Conservation (phyloP, 2,329 filamentous ascomycete species). For the Cladosporium sp. region DNA sequence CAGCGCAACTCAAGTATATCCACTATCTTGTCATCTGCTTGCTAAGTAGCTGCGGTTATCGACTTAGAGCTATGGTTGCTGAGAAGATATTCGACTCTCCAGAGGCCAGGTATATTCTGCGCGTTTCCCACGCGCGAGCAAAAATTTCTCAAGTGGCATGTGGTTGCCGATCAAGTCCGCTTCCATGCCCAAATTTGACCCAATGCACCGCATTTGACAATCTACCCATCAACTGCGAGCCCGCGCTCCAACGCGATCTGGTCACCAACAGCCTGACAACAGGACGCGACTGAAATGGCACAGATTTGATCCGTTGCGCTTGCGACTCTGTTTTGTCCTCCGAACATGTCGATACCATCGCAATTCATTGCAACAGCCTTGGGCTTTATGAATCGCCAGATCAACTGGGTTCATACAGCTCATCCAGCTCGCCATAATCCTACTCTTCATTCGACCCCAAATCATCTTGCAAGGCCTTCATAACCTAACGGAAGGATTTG, state of each 20-base stretch:
- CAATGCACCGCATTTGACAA: constrained; percentile 16
- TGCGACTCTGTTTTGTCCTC: background rate
- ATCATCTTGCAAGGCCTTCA: background rate
- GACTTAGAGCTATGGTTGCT: constrained; percentile 28
- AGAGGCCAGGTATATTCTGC: constrained; percentile 13
- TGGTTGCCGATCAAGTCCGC: constrained; percentile 11
- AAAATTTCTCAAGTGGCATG: constrained; percentile 9
- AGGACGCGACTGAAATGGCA: background rate
- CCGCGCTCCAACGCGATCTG: background rate
- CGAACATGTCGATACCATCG: background rate
- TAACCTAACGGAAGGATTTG: background rate
- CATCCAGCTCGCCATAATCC: background rate
- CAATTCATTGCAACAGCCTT: background rate
- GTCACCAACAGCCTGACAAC: background rate
- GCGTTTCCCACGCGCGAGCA: constrained; percentile 18
- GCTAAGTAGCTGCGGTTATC: constrained; percentile 26
- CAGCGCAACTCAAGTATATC: constrained; percentile 18
- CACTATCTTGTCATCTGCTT: constrained; percentile 22
- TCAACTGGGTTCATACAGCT: background rate
- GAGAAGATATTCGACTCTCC: constrained; percentile 19
- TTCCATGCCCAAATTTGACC: constrained; percentile 1
- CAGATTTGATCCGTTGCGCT: background rate
- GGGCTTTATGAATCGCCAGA: background rate
- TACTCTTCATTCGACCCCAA: background rate
- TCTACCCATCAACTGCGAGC: constrained; percentile 2